These are phyloP conservation scores for Boechera stricta DNA, from an alignment of 345 rosid species.

Conservation along the genomic window DNA sequence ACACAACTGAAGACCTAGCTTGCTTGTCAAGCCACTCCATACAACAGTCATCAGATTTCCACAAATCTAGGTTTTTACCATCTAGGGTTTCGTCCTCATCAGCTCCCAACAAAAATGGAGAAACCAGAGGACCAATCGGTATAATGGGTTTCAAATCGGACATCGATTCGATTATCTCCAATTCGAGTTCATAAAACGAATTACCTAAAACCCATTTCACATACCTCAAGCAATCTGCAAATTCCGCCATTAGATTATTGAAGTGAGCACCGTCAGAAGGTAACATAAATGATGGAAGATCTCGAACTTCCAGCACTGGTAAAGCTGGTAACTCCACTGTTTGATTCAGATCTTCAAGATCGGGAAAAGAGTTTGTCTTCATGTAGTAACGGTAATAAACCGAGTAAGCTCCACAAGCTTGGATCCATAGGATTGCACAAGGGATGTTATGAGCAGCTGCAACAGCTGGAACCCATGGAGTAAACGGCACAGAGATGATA, in stretches of 20 bases:
- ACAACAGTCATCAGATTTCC: constrained; percentile 51
- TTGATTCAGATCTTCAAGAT: constrained; percentile 39
- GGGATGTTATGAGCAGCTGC: constrained; percentile 53
- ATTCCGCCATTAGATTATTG: constrained; percentile 25
- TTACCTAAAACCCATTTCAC: constrained; percentile 62
- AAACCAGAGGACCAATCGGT: constrained; percentile 67
- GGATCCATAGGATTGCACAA: constrained; percentile 63
- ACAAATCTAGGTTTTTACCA: constrained; percentile 42
- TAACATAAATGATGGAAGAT: constrained; percentile 57
- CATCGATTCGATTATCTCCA: constrained; percentile 47
- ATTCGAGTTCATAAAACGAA: constrained; percentile 59
- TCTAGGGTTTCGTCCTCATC: constrained; percentile 23
- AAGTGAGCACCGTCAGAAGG: constrained; percentile 38
- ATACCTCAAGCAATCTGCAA: constrained; percentile 44
- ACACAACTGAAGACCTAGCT: constrained; percentile 55
- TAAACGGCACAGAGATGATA: constrained; percentile 50
- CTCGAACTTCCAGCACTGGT: constrained; percentile 49
- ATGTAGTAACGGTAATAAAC: constrained; percentile 55
- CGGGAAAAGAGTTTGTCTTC: constrained; percentile 44
- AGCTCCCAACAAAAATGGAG: constrained; percentile 48
- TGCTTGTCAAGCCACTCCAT: constrained; percentile 64
- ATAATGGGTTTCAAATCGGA: constrained; percentile 37
- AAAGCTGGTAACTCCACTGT: constrained; percentile 50
- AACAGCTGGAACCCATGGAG: constrained; percentile 59
- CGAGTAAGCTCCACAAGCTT: constrained; percentile 53